Base-by-base conservation (phyloP, 495 filamentous ascomycete genomes). In the Lepraria neglecta region DNA sequence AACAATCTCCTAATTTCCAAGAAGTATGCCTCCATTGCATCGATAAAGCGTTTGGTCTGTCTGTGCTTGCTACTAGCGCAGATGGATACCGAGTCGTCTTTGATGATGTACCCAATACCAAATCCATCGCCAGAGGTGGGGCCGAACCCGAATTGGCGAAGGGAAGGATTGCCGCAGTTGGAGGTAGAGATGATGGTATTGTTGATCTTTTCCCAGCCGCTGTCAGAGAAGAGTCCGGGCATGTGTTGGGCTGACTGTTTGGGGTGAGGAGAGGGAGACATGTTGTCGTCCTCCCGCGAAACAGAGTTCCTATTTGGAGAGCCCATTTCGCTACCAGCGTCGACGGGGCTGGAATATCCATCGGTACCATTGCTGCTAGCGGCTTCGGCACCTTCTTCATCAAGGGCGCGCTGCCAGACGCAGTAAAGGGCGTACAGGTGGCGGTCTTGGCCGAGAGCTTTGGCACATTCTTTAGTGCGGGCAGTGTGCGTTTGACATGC, bases 21-120 rank as follows among this genome's bases (percentile, higher is more conserved):
- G 38, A 98, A 81, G 71, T 97, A 98, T 45, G 77, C 82, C 73
- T 97, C 94, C 4, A 98, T 76, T 0, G 90, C 87, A 61, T 97
- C 89, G 63, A 97, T 84, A 66, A 92, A 90, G 5, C 94, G 85
- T 63, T 84, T 84, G 0, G 94, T 98, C 74, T 98, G 94, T 11
- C 94, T 77, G 69, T 98, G 94, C 70, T 96, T 96, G 52, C 86
- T 91, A 12, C 84, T 86, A 0, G 92, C 91, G 71, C 94, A 97
- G 71, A 98, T 95, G 38, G 85, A 89, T 67, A 98, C 87, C 53
- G 82, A 80, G 43, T 96, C 92, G 68, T 96, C 92, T 73, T 98
- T 98, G 82, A 98, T 97, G 67, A 98, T 97, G 74, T 98, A 98
- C 14, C 94, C 94, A 59, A 98, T 95, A 14, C 95, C 94, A 71